Evolutionary conservation across 2,329 filamentous ascomycete genomes (phyloP).

Genomic region (Leptographium radiaticola): DNA sequence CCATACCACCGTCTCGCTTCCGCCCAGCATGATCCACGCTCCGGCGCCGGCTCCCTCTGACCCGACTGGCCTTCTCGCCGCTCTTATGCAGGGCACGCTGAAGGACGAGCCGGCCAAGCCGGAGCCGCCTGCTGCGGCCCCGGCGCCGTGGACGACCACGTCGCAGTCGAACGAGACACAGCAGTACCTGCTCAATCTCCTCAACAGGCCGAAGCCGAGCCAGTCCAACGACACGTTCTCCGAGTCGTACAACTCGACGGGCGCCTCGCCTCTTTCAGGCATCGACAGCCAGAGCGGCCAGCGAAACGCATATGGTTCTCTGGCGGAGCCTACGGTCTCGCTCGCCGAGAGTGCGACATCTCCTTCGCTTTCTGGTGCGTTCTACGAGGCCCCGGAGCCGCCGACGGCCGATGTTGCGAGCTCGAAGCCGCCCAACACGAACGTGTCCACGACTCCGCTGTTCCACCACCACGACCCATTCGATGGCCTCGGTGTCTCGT

Average conservation of each 20-base stretch:
- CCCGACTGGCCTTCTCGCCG: constrained; percentile 43
- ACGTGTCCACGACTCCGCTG: constrained; percentile 14
- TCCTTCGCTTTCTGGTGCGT: background rate
- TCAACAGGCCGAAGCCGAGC: constrained; percentile 36
- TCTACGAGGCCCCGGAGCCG: background rate
- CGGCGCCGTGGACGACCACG: constrained; percentile 29
- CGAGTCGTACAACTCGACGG: constrained; percentile 29
- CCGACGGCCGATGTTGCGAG: background rate
- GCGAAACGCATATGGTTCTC: constrained; percentile 3
- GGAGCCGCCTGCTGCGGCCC: constrained; percentile 13
- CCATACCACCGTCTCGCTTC: constrained; percentile 16
- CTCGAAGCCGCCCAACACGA: constrained; percentile 13
- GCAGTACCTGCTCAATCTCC: constrained; percentile 71
- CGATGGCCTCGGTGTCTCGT: constrained; percentile 26
- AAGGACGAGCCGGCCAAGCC: constrained; percentile 25
- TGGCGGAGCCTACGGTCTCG: background rate
- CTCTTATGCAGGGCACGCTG: constrained; percentile 44
- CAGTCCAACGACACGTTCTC: constrained; percentile 13
- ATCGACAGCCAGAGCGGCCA: constrained; percentile 18
- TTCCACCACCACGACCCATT: constrained; percentile 25
- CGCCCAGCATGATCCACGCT: constrained; percentile 34
- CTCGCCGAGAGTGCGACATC: background rate
- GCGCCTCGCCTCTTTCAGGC: constrained; percentile 31
- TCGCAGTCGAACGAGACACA: constrained; percentile 58
- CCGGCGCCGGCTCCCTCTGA: constrained; percentile 43